Base-by-base conservation (phyloP, 108 stramenopile species). In the Epipyxis sp. region DNA sequence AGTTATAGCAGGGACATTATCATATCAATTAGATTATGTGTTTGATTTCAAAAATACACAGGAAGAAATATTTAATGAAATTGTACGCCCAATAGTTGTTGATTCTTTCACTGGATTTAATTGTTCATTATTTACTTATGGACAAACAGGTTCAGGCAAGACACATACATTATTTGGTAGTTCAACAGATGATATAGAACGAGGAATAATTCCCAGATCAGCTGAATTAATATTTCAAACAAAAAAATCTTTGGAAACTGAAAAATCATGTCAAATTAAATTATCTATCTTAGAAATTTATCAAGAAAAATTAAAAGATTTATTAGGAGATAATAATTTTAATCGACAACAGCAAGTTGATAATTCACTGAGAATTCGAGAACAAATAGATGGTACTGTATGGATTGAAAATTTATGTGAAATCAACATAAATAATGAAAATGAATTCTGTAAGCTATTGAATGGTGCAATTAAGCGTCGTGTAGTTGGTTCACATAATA, bases 241-340 rank as follows among this genome's bases (percentile, higher is more conserved):
- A 57, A 57, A 20, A 57, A 16, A 57, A 57, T 57, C 54, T 57
- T 57, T 57, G 25, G 65, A 20, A 20, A 41, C 16, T 20, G 20
- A 68, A 37, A 20, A 13, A 68, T 16, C 13, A 68, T 41, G 16
- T 68, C 16, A 20, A 68, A 37, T 68, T 16, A 68, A 37, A 37
- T 16, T 68, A 68, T 68, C 65, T 16, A 40, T 37, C 40, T 37
- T 68, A 16, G 65, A 68, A 37, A 68, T 68, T 40, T 68, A 68
- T 68, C 65, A 68, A 16, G 65, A 68, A 37, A 68, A 68, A 41
- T 41, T 68, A 37, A 16, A 20, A 16, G 65, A 68, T 68, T 37
- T 68, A 16, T 41, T 68, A 25, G 13, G 20, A 37, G 20, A 25
- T 20, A 37, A 41, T 25, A n/a, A n/a, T n/a, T n/a, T n/a, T n/a